Evolutionary conservation across 208 protist species (phyloP).

Genomic region (Trypanosomatidae sp.): DNA sequence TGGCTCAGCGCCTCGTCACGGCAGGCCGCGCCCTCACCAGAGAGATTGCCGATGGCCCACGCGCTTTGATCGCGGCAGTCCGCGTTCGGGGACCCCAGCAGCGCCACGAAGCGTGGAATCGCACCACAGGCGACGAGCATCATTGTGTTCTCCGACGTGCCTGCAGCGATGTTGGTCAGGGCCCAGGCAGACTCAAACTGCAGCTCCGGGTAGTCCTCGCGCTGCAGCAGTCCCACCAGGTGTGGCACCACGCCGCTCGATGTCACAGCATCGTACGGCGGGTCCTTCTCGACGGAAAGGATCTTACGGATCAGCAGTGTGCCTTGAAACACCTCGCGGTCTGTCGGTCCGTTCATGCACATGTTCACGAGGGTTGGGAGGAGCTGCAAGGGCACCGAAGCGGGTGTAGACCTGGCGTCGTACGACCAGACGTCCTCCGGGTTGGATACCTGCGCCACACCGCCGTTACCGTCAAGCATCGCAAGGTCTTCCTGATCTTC

Average conservation of each 20-base stretch:
- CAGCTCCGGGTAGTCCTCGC: constrained; percentile 71
- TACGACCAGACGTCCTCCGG: constrained; percentile 56
- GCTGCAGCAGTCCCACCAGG: constrained; percentile 93
- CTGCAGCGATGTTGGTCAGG: constrained; percentile 99
- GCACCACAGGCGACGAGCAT: constrained; percentile 92
- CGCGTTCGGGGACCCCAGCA: constrained; percentile 86
- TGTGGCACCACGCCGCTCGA: constrained; percentile 92
- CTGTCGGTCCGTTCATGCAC: constrained; percentile 41
- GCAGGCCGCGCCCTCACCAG: constrained; percentile 94
- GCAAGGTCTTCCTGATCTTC: constrained; percentile 23
- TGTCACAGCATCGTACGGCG: constrained; percentile 96
- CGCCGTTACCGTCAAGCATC: neutral
- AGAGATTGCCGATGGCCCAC: constrained; percentile 99
- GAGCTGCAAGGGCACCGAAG: constrained; percentile 61
- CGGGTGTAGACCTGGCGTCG: constrained; percentile 39
- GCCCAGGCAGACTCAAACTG: constrained; percentile 99
- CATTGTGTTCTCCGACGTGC: constrained; percentile 94
- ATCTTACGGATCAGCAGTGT: constrained; percentile 87
- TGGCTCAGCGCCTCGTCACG: constrained; percentile 92
- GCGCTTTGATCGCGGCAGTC: constrained; percentile 98
- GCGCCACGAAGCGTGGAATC: constrained; percentile 95
- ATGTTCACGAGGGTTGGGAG: constrained; percentile 69
- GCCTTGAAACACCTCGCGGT: constrained; percentile 72
- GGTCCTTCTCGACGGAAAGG: constrained; percentile 92
- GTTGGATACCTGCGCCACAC: constrained; percentile 12